phyloP scores from a whole-genome alignment of 1,284 basidiomycete species.

The Calocybe gambosa region DNA sequence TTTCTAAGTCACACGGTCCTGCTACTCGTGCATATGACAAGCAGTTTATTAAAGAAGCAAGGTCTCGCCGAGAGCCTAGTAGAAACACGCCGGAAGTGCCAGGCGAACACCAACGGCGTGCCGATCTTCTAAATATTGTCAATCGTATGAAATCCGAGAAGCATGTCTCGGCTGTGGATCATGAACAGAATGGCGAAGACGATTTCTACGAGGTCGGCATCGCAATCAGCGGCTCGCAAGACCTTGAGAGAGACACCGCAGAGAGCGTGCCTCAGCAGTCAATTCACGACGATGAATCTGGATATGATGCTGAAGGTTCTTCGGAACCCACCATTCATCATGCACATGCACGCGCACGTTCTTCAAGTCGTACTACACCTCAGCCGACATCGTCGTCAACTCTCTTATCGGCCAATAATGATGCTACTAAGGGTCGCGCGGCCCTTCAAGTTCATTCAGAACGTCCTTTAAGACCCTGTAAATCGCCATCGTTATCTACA shows the following conservation, averaged over 20 bases:
- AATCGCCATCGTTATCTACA: constrained; percentile 1
- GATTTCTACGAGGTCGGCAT: constrained; percentile 29
- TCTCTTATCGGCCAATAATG: constrained; percentile 12
- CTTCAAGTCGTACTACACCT: constrained; percentile 18
- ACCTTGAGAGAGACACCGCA: constrained; percentile 12
- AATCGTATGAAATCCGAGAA: constrained; percentile 31
- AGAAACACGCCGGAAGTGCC: constrained; percentile 13
- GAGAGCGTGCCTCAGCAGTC: not conserved
- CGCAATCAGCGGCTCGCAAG: constrained; percentile 32
- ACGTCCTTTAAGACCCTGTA: constrained; percentile 1
- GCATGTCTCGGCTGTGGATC: constrained; percentile 5
- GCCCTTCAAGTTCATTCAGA: constrained; percentile 2
- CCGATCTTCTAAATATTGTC: constrained; percentile 39
- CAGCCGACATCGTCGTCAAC: constrained; percentile 12
- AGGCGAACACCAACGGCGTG: constrained; percentile 24
- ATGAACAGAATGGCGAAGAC: constrained; percentile 17
- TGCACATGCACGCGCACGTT: constrained; percentile 12
- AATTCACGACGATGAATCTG: constrained; percentile 17
- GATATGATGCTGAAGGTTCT: constrained; percentile 22
- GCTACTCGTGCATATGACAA: not conserved
- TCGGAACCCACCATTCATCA: not conserved
- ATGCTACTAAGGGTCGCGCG: constrained; percentile 1
- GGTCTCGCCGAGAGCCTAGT: not conserved
- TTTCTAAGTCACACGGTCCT: not conserved
- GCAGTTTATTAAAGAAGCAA: not conserved